Base-by-base conservation (phyloP, 73 alveolate genomes). In the Paramecium biaurelia region DNA sequence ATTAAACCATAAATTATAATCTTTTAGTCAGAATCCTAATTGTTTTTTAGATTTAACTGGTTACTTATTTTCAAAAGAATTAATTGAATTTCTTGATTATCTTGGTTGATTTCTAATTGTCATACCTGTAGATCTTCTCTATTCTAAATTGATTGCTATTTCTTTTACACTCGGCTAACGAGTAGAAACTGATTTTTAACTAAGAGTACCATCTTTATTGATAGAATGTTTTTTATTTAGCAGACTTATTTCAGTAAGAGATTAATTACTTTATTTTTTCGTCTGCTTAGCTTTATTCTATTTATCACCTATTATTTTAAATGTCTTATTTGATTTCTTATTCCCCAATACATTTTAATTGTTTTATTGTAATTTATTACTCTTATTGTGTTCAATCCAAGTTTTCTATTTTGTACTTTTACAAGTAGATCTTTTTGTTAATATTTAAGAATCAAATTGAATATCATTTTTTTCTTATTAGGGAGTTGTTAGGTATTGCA, bases 91-190 rank as follows among this genome's bases (percentile, higher is more conserved):
- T 32, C 45, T 21, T 7, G 41, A 63, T 63, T 32, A 11, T 30
- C 49, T 30, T 12, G 84, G 41, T 24, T 63, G 21, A 6, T 30
- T 30, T 63, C 45, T 2, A 0, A 2, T 23, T 63, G 45, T 6
- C 26, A 26, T 63, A 4, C 45, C 84, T 23, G 84, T 63, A 63
- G 84, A 63, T 63, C 84, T 63, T 26, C 84, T 63, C 8, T 63
- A 63, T 30, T 63, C 84, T 63, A 63, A 63, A 63, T 63, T 63
- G 7, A 63, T 63, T 30, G 84, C 45, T 63, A 63, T 63, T 63
- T 63, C 84, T 26, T 32, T 63, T 12, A 63, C 84, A 63, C 84
- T 63, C 0, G 84, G 84, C 15, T 63, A 20, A 12, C 84, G 84
- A 63, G 84, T 63, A 1, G 84, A 63, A 30, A 32, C 84, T 0